These are phyloP conservation scores for Exophiala calicioides DNA, from an alignment of 2,329 filamentous ascomycete species.

Conservation along the genomic window DNA sequence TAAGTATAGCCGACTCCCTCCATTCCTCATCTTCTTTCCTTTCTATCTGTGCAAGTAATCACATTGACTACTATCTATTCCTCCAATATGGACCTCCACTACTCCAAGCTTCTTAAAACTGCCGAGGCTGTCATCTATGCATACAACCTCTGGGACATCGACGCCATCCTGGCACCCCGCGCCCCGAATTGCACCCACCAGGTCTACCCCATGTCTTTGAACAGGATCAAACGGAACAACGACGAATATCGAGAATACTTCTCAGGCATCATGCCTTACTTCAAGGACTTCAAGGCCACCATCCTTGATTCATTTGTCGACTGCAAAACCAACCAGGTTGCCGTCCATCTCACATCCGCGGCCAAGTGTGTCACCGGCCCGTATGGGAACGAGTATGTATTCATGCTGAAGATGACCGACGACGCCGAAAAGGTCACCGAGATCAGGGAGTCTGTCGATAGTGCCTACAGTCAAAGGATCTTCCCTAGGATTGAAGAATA, in stretches of 20 bases:
- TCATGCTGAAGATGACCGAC: constrained; percentile 4
- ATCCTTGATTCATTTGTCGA: neutral
- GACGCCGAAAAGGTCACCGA: neutral
- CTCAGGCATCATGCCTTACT: neutral
- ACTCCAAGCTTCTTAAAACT: constrained; percentile 3
- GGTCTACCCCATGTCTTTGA: neutral
- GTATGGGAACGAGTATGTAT: neutral
- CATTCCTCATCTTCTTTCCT: no score
- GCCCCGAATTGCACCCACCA: neutral
- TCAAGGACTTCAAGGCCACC: neutral
- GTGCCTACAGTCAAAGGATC: neutral
- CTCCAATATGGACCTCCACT: neutral
- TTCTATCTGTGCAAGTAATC: no score
- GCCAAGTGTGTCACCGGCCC: neutral
- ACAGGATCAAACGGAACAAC: neutral
- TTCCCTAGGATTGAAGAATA: neutral
- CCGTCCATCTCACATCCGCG: neutral
- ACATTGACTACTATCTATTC: no score
- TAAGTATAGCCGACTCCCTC: no score
- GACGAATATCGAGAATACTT: neutral
- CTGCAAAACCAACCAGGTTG: neutral
- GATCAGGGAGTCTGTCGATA: constrained; percentile 1
- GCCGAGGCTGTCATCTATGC: neutral
- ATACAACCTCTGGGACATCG: constrained; percentile 1
- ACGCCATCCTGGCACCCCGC: constrained; percentile 3